Evolutionary conservation across 306 rosid species (phyloP), one percentile per base, ranked within the genome.

Genomic region (Cicer bijugum): DNA sequence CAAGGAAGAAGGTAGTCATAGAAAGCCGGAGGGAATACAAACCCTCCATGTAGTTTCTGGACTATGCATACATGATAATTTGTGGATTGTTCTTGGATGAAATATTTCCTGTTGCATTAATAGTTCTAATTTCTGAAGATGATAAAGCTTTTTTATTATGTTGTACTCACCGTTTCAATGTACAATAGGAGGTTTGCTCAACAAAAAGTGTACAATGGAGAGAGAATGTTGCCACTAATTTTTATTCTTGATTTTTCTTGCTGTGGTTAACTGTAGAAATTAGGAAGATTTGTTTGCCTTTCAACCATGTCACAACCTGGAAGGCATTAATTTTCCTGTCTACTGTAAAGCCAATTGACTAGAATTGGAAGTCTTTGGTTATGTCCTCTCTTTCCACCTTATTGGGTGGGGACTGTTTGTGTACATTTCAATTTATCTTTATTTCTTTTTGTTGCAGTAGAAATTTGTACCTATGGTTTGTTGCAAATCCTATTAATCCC

Each of bases 21-120:
- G 97, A 92, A 84, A 91, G 91, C 93, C 50, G 70, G 85, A 85
- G 92, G 67, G 99, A 90, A 79, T 75, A 73, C 82, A 90, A 78
- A 67, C 58, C 79, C 6, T 44, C 96, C 60, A 78, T 74, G 82
- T 87, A 85, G 79, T 40, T 74, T 82, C 58, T 68, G 67, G 76
- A 39, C 60, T 74, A 71, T 72, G 16, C 79, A 67, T 76, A 89
- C 82, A 69, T 57, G 67, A 77, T 64, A 7, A 50, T 10, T 43
- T 17, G 45, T 62, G 66, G 82, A 39, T 38, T 74, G 66, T 60
- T 69, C 55, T 23, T 23, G 80, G 71, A 78, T 61, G 28, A 58
- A 67, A 59, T 66, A 66, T 44, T 77, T 62, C 46, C 80, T 51
- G 62, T 63, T 68, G 72, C 61, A 39, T 48, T 57, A 40, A 65